Base-by-base conservation (phyloP, 257 asterid genomes). In the Orobanche coerulescens region DNA sequence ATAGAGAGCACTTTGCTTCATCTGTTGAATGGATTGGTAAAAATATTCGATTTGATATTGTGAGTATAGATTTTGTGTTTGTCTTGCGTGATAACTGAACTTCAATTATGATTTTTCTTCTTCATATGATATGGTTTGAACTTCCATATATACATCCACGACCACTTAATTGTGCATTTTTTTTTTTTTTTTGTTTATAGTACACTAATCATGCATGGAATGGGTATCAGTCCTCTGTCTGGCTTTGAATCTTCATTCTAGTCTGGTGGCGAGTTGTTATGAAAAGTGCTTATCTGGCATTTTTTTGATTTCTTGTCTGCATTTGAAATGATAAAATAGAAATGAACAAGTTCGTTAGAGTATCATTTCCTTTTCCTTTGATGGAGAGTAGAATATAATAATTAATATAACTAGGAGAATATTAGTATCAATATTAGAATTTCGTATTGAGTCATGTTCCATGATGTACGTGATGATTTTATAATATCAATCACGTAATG, bases 21-120 rank as follows among this genome's bases (percentile, higher is more conserved):
- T 92, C 98, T 56, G 95, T 92, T 77, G 98, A 88, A 78, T 92
- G 98, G 98, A 86, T 92, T 78, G 95, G 97, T 88, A 88, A 86
- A 88, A 84, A 86, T 78, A 87, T 92, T 68, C 95, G 84, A 74
- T 92, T 88, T 80, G 98, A 92, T 87, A 92, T 89, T 84, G 97
- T 92, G 97, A 92, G 98, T 92, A 85, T 46, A 67, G 62, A 53
- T 66, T 66, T 77, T 58, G 71, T 75, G 67, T 68, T 75, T 39
- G 58, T 65, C 43, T 59, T 59, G 46, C 48, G 14, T 55, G 77
- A 51, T 14, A 65, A 58, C 8, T 44, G 12, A 47, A 26, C 57
- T 34, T 37, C 39, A 64, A 59, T 49, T 13, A 1, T 8, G 8
- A 30, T 46, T 55, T 6, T 54, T 52, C 10, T 12, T 37, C 43